These are phyloP conservation scores for Cercospora sp. DNA, from an alignment of 2,329 filamentous ascomycete species.

Conservation along the genomic window DNA sequence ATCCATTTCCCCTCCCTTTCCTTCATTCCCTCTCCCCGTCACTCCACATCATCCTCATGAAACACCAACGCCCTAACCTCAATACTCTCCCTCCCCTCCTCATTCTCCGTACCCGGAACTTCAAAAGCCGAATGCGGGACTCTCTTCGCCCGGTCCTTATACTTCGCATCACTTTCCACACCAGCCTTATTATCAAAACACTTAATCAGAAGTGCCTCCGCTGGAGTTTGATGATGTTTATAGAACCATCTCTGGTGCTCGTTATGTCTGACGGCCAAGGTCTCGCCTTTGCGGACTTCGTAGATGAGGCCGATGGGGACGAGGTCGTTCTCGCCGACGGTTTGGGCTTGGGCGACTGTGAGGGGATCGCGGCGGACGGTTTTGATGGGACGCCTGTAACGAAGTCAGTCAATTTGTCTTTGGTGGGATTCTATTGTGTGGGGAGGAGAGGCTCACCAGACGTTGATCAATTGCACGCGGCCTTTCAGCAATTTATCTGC, in stretches of 20 bases:
- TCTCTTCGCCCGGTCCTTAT: conserved; percentile 21
- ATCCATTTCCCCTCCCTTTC: too few species aligned
- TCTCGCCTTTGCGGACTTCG: conserved; percentile 69
- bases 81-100: conserved; percentile 77
- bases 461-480: conserved; percentile 57
- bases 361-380: conserved; percentile 58
- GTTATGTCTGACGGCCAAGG: conserved; percentile 64
- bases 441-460: conserved; percentile 20
- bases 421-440: too few species aligned
- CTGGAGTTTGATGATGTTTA: conserved; percentile 61
- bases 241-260: conserved; percentile 73
- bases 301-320: conserved; percentile 74
- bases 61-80: conserved; percentile 83
- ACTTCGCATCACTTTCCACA: conserved; percentile 35
- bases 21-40: too few species aligned
- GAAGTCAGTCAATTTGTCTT: background rate
- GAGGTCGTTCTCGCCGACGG: conserved; percentile 62
- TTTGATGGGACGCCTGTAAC: conserved; percentile 26
- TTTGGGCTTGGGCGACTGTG: conserved; percentile 58
- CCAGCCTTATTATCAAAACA: conserved; percentile 44
- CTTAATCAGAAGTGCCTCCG: conserved; percentile 52
- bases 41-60: conserved; percentile 32
- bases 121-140: conserved; percentile 73
- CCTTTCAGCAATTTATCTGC: conserved; percentile 48
- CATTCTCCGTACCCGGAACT: conserved; percentile 67